Base-by-base conservation (phyloP, 441 rosid species). In the Euphorbia celastroides region DNA sequence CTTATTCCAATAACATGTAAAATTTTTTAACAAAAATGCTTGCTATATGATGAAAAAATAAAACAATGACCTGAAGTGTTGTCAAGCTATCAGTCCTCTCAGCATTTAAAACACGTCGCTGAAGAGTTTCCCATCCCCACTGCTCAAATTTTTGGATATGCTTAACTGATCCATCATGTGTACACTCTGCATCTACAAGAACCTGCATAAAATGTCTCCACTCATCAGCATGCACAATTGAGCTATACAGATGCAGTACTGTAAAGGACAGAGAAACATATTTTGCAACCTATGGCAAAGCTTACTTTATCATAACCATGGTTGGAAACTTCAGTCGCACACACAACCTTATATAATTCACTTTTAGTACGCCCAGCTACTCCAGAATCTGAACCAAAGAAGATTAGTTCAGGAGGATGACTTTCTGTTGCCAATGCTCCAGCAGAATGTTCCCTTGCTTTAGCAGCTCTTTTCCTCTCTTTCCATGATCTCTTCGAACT, bases 141-240 rank as follows among this genome's bases (percentile, higher is more conserved):
- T 84, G 82, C 75, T 90, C 98, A 83, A 86, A 93, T 72, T 93
- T 93, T 70, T 90, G 96, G 67, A 93, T 75, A 71, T 90, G 97
- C 71, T 77, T 84, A 58, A 90, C 78, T 30, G 98, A 93, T 16
- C 98, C 98, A 77, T 93, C 98, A 76, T 90, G 98, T 63, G 97
- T 93, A 78, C 97, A 93, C 70, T 90, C 98, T 56, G 98, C 98
- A 82, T 93, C 98, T 61, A 93, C 98, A 42, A 93, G 95, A 52
- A 93, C 92, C 97, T 93, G 81, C 71, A 79, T 54, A 31, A 67
- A 59, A 66, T 67, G 38, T 38, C 54, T 78, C 60, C 5, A 63
- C n/a, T 59, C 48, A 60, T 66, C 64, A 46, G 50, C 57, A 51
- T n/a, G n/a, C n/a, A n/a, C n/a, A n/a, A n/a, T 62, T 73, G 7